Conservation (phyloP, 805 yeast species). For the Brettanomyces custersianus region DNA sequence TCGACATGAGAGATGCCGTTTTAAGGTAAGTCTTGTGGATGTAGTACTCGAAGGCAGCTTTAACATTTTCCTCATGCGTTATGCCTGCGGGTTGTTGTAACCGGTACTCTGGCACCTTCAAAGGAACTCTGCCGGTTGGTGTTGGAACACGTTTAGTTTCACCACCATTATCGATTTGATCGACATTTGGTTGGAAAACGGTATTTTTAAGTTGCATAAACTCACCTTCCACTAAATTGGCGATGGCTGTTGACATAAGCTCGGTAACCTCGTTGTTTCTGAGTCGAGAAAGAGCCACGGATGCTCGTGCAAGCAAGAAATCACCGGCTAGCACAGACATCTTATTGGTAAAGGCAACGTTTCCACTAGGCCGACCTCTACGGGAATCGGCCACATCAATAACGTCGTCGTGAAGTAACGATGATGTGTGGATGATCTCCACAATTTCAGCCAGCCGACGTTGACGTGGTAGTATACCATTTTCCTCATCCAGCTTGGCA, state of each 20-base stretch:
- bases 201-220: conserved; percentile 97
- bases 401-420: conserved; percentile 92
- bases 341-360: conserved; percentile 88
- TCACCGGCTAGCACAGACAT: conserved; percentile 98
- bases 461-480: conserved; percentile 90
- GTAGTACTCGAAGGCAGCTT: conserved; percentile 91
- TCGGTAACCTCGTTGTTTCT: conserved; percentile 97
- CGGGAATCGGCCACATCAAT: conserved; percentile 85
- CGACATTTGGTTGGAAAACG: conserved; percentile 46
- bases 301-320: conserved; percentile 89
- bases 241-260: conserved; percentile 89
- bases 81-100: conserved; percentile 24
- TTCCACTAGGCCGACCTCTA: conserved; percentile 86
- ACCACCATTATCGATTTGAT: conserved; percentile 35
- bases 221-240: conserved; percentile 96
- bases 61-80: conserved; percentile 58
- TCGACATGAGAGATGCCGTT: conserved; percentile 90
- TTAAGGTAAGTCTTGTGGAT: conserved; percentile 91
- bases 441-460: conserved; percentile 94
- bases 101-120: conserved; percentile 49
- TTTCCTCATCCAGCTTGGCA: conserved; percentile 38
- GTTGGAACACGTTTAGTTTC: conserved; percentile 38
- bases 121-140: conserved; percentile 57
- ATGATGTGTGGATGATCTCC: conserved; percentile 97
- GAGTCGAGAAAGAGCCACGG: conserved; percentile 87